These are phyloP conservation scores for Cymbidium sinense DNA, from an alignment of 106 monocot species.

Conservation along the genomic window DNA sequence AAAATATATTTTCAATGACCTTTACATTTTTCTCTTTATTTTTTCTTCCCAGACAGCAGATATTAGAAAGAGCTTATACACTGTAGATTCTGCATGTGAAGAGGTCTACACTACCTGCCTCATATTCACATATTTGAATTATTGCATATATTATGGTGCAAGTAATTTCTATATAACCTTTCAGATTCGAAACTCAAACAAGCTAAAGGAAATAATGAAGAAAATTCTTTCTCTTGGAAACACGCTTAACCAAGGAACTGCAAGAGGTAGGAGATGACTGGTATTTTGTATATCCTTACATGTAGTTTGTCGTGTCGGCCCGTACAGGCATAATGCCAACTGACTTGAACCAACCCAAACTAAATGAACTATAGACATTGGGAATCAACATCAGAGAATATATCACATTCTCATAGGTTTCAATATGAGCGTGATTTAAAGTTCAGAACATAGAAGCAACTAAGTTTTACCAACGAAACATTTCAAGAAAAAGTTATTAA, in stretches of 20 bases:
- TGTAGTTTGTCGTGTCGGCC: too few relatives aligned
- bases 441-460: too few relatives aligned
- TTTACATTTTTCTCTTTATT: background rate
- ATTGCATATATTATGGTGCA: background rate
- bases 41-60: constrained; percentile 51
- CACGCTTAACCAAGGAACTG: constrained; percentile 87
- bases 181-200: constrained; percentile 75
- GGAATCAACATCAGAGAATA: too few relatives aligned
- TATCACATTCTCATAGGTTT: too few relatives aligned
- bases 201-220: constrained; percentile 92
- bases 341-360: too few relatives aligned
- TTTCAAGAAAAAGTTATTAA: too few relatives aligned
- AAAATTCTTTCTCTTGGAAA: constrained; percentile 85
- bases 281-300: too few relatives aligned
- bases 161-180: background rate
- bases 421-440: too few relatives aligned
- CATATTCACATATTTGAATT: background rate
- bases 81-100: constrained; percentile 60
- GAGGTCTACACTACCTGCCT: constrained; percentile 32
- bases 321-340: too few relatives aligned
- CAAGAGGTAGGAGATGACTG: constrained; percentile 47
- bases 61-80: constrained; percentile 55
- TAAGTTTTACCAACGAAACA: too few relatives aligned
- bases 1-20: background rate
- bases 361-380: too few relatives aligned